Base-by-base conservation (phyloP, 2,329 filamentous ascomycete species). In the Sclerotinia glacialis region DNA sequence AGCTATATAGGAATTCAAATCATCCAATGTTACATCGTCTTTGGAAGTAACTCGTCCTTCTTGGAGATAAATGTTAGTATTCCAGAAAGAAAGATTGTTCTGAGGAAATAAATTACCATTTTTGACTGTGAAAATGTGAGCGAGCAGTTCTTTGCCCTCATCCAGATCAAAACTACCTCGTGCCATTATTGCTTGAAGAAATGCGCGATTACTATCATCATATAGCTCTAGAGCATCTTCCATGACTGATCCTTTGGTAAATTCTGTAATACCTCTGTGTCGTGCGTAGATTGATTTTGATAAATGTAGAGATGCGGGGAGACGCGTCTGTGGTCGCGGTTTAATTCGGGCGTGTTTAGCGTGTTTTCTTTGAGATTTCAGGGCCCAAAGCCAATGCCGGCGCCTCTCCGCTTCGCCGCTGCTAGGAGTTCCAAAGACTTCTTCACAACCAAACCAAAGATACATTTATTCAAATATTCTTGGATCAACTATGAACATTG, bases 111-210 rank as follows among this genome's bases (percentile, higher is more conserved):
- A n/a, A 64, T 47, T 56, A 74, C 74, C 68, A 66, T 74, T 71
- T 69, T 73, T 68, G 7, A 73, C 86, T 11, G 86, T 88, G 71
- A 89, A 82, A 65, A 98, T 94, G 42, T 84, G 85, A 3, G 93
- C 92, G 18, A 98, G 82, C 31, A 97, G 81, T 0, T 86, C 85
- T 73, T 87, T 87, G 16, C 89, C 88, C 73, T 96, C 87, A 64
- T 86, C 82, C 69, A 90, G 86, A 0, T 91, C 96, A 77, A 98
- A 83, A 54, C 87, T 86, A 28, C 91, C 90, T 60, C 89, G 87
- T 3, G 91, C 87, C 77, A 97, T 83, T 71, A 99, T 88, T 59
- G 91, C 91, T 78, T 99, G 95, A 0, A 98, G 82, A 75, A 99
- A 97, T 11, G 94, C 93, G 67, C 92, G 89, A 77, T 97, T 91